These are phyloP conservation scores for Zizania latifolia DNA, from an alignment of 176 grass and related monocot species.

Conservation along the genomic window DNA sequence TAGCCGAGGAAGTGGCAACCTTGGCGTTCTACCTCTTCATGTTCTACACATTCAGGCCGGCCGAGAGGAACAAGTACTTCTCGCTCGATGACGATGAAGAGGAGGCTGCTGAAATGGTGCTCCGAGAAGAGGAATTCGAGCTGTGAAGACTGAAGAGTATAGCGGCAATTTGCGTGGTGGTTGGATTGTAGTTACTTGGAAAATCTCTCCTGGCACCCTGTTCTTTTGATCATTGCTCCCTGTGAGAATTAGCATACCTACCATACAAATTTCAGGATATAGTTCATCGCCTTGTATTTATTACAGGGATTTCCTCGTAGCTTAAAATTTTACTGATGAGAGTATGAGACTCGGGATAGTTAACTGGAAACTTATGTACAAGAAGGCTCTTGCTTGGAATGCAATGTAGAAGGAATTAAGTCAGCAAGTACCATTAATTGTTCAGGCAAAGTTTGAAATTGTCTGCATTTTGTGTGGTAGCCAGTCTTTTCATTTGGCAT, in stretches of 20 bases:
- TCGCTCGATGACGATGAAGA: constrained; percentile 77
- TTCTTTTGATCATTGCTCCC: constrained; percentile 25
- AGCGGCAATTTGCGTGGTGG: not conserved
- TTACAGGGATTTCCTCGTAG: constrained; percentile 17
- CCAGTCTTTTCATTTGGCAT: constrained; percentile 9
- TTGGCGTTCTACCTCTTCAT: constrained; percentile 82
- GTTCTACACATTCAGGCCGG: constrained; percentile 90
- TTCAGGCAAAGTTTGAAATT: not conserved
- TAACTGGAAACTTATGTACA: constrained; percentile 23
- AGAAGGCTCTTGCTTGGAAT: constrained; percentile 14
- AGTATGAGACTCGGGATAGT: constrained; percentile 16
- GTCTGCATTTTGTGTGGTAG: not conserved
- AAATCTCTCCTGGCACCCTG: not conserved
- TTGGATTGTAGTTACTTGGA: not conserved
- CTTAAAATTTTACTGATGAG: constrained; percentile 37
- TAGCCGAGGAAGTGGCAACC: constrained; percentile 57
- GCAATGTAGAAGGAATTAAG: constrained; percentile 2
- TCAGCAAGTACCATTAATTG: not conserved
- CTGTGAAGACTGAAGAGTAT: constrained; percentile 56
- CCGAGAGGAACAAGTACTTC: constrained; percentile 66
- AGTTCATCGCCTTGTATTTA: constrained; percentile 31
- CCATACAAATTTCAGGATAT: constrained; percentile 20
- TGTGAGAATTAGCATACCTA: constrained; percentile 14
- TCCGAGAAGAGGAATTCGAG: constrained; percentile 90
- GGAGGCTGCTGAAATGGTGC: constrained; percentile 60